Evolutionary conservation across 225 moss, liverwort and hornwort genomes (phyloP).

Genomic region (Ulota crispa): DNA sequence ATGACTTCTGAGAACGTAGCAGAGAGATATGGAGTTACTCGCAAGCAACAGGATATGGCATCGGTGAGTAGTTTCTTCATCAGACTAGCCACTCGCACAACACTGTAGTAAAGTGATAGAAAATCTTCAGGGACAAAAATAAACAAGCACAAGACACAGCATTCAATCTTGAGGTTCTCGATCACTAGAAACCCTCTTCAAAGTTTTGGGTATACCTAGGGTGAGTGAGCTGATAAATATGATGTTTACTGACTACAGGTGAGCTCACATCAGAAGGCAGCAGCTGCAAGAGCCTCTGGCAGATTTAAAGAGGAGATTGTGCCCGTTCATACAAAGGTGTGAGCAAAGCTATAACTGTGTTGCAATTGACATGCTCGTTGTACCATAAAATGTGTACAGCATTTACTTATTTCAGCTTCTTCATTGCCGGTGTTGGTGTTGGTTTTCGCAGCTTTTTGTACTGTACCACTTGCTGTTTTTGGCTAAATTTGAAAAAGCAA

Average conservation of each 20-base stretch:
- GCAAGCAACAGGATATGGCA: constrained; percentile 69
- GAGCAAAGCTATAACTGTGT: background rate
- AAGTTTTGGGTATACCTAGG: background rate
- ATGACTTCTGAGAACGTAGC: constrained; percentile 93
- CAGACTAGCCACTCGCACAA: background rate
- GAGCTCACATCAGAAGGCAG: constrained; percentile 65
- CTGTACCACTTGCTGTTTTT: background rate
- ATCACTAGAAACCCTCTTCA: background rate
- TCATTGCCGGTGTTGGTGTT: constrained; percentile 10
- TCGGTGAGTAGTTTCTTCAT: constrained; percentile 30
- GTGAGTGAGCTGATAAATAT: background rate
- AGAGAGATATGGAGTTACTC: constrained; percentile 50
- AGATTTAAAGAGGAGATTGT: constrained; percentile 71
- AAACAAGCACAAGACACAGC: background rate
- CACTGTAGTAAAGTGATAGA: background rate
- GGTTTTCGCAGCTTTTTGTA: background rate
- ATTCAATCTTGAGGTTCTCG: background rate
- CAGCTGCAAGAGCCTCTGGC: constrained; percentile 63
- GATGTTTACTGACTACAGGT: constrained; percentile 26
- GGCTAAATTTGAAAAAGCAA: background rate
- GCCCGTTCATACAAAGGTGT: constrained; percentile 62
- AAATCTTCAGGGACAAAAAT: background rate
- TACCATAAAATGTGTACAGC: background rate
- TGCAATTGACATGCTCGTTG: constrained; percentile 4
- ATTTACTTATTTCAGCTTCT: background rate